Percentiles rank a stretch among this genome's conserved stretches.
Conservation (phyloP, 2,329 filamentous ascomycete species). For the Alternaria gansuensis region DNA sequence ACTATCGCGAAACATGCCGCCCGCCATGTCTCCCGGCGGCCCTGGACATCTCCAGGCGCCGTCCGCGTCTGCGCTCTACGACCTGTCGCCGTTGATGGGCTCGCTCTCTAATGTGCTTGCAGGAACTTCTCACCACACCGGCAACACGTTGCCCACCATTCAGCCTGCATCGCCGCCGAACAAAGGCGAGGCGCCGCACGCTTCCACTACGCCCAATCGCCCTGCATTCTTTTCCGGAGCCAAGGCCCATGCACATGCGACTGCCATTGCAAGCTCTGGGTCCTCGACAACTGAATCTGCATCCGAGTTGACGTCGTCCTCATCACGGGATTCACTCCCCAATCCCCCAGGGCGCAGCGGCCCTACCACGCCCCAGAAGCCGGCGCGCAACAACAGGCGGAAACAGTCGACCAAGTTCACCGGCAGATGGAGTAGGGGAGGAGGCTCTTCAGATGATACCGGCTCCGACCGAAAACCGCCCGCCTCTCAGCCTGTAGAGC, state of each 20-base stretch:
- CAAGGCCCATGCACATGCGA: conserved; percentile 40
- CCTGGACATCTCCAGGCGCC: conserved; percentile 25
- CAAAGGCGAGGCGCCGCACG: conserved; percentile 39
- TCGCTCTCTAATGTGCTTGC: conserved; percentile 36
- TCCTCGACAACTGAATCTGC: conserved; percentile 37
- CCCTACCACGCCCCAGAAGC: conserved; percentile 40
- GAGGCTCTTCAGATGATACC: conserved; percentile 42
- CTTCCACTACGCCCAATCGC: conserved; percentile 25
- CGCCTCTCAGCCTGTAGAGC: conserved; percentile 32
- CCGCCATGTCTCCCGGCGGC: conserved; percentile 32
- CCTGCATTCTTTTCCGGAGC: conserved; percentile 23
- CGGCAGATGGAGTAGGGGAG: conserved; percentile 44
- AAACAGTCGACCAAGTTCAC: conserved; percentile 38
- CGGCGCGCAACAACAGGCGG: conserved; percentile 38
- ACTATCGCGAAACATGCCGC: conserved; percentile 32
- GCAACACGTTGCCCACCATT: conserved; percentile 38
- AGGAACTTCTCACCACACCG: conserved; percentile 29
- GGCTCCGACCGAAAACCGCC: conserved; percentile 37
- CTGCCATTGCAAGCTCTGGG: conserved; percentile 36
- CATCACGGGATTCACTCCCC: conserved; percentile 43
- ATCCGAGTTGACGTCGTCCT: conserved; percentile 45
- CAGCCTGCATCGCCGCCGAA: conserved; percentile 37
- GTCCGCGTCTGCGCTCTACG: conserved; percentile 16
- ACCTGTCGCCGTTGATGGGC: conserved; percentile 22
- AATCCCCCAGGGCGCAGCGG: conserved; percentile 34